Base-by-base conservation (phyloP, 805 yeast genomes). In the Yamadazyma endophytica region DNA sequence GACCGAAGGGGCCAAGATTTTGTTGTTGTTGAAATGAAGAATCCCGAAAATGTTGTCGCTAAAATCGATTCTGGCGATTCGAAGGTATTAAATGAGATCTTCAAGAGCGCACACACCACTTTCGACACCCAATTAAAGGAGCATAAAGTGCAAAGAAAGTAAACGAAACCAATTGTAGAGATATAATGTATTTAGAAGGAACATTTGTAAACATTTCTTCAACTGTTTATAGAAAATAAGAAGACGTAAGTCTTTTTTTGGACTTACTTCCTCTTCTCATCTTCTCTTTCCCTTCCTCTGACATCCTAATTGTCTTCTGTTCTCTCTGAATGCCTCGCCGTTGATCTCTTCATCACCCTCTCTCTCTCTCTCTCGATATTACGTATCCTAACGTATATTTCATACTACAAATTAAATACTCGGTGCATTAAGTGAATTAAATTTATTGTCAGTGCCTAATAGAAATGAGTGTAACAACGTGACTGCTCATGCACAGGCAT, bases 401-500 rank as follows among this genome's bases (percentile, higher is more conserved):
- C 22, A 27, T 11, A 13, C 28, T 19, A 19, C 7, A 29, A 24
- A 21, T 17, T 25, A 26, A 11, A 15, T 25, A 27, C 16, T 17
- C 13, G 8, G 17, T 21, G 7, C 20, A 26, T 20, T 23, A 8
- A 11, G 9, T 25, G 14, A 24, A 29, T 34, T 59, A 88, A 45
- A 79, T n/a, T n/a, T n/a, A n/a, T n/a, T n/a, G n/a, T n/a, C n/a
- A n/a, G n/a, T n/a, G n/a, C n/a, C n/a, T n/a, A n/a, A n/a, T n/a
- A 82, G 56, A 82, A 90, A 50, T 88, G 96, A 1, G 97, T 90
- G 55, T 81, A 78, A 44, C 86, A 77, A 44, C 74, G 69, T 2
- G 96, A 85, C 13, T 72, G 76, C 30, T 77, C 82, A 53, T 90
- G 97, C 20, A 90, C 71, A 20, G 71, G 79, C 98, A 90, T 90